Conservation (phyloP, 2,329 filamentous ascomycete species). For the Chaetomiaceae sp. region DNA sequence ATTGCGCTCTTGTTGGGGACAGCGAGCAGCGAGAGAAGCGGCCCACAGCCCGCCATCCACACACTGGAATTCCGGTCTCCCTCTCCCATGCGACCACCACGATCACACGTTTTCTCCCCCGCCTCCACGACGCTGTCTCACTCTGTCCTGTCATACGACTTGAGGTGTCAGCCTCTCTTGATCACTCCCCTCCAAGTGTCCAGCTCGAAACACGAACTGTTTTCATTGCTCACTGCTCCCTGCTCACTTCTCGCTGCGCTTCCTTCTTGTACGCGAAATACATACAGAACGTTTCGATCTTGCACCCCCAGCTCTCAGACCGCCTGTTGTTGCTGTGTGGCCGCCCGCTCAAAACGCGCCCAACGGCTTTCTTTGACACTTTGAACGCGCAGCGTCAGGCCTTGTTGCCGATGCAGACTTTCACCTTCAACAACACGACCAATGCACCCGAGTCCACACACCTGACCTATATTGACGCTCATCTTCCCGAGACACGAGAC, state of each 20-base stretch:
- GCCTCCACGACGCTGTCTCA: not conserved
- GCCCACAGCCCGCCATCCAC: not conserved
- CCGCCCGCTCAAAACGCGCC: constrained; percentile 5
- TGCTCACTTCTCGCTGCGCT: not conserved
- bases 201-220: not conserved
- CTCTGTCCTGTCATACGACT: not conserved
- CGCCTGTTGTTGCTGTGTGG: not conserved
- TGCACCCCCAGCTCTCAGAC: not conserved
- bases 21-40: no score
- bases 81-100: not conserved
- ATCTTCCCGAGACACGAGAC: constrained; percentile 10
- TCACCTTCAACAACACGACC: constrained; percentile 8
- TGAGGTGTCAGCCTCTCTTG: not conserved
- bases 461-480: not conserved
- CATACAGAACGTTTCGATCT: not conserved
- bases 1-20: no score
- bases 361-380: not conserved
- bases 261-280: no score
- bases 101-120: constrained; percentile 2
- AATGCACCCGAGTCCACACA: constrained; percentile 15
- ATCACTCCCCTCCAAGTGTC: not conserved
- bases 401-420: constrained; percentile 5
- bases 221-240: not conserved
- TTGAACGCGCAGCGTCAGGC: not conserved
- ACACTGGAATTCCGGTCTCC: not conserved